Evolutionary conservation across 495 filamentous ascomycete genomes (phyloP), one percentile per base, ranked within the genome.

Genomic region (Trypethelium eluteriae): DNA sequence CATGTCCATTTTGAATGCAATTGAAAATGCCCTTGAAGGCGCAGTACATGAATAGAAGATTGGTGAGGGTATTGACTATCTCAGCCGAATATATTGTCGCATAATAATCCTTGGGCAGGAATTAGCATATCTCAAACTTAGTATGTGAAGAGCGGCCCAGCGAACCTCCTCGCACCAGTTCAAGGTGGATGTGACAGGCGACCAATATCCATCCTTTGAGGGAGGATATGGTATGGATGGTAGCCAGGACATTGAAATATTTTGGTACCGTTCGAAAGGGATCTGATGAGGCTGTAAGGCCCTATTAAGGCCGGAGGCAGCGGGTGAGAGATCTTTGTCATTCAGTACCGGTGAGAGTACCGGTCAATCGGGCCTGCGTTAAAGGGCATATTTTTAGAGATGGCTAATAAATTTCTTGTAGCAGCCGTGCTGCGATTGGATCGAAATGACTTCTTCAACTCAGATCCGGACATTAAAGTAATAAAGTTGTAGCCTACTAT

Each of bases 131-230:
- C 4, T 47, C n/a, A 14, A 34, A 41, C 12, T 18, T 47, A 18
- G 50, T 49, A 56, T 16, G n/a, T 32, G 39, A 3, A 7, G n/a
- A 25, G 7, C 25, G 44, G 59, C 9, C 39, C 62, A 36, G 53
- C 77, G 66, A 76, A 91, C 90, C 84, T 96, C 92, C 84, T 96
- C 92, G 74, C 92, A 96, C 87, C 91, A 96, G 71, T 96, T 94
- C 66, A 96, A 73, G 0, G 92, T 96, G 25, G 91, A 93, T 0
- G 91, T 96, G 50, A 94, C 89, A 44, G 91, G 87, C 12, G 81
- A 84, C 92, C 92, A 96, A 75, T 86, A 90, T 38, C 92, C 92
- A 63, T 84, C 80, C 36, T 80, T 72, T 9, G 85, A 80, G 57
- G 83, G 82, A 50, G 89, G 86, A 75, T 96, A 96, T 34, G 87